Evolutionary conservation across 1,139 yeast species (phyloP).

Genomic region (Spencermartinsiella ligniputridi): DNA sequence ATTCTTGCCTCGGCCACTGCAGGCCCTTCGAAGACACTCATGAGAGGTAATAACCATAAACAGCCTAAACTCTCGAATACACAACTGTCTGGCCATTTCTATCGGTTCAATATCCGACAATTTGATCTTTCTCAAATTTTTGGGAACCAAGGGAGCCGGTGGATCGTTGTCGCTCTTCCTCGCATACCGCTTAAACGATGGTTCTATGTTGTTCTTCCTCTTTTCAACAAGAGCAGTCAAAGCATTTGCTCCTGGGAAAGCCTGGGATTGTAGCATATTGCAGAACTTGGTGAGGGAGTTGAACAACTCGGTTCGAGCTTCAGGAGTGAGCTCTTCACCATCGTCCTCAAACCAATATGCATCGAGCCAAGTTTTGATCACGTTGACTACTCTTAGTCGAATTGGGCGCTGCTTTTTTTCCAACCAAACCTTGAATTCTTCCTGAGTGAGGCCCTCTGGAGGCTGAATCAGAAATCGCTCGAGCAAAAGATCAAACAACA

Average conservation of each 20-base stretch:
- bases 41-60: constrained; percentile 65
- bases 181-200: constrained; percentile 23
- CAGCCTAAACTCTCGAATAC: constrained; percentile 68
- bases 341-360: constrained; percentile 72
- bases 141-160: constrained; percentile 28
- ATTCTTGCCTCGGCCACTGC: constrained; percentile 52
- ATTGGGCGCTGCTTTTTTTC: constrained; percentile 63
- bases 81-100: constrained; percentile 80
- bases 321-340: constrained; percentile 35
- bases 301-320: constrained; percentile 37
- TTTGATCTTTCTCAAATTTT: constrained; percentile 23
- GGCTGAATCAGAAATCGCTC: constrained; percentile 70
- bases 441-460: constrained; percentile 83
- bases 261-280: constrained; percentile 43
- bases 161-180: constrained; percentile 19
- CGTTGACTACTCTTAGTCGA: constrained; percentile 62
- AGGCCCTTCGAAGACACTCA: constrained; percentile 76
- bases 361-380: constrained; percentile 67
- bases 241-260: constrained; percentile 40
- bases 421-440: constrained; percentile 79
- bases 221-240: constrained; percentile 24
- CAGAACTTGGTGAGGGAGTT: constrained; percentile 57
- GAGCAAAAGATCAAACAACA: constrained; percentile 57
- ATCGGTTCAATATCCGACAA: constrained; percentile 60
- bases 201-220: constrained; percentile 25